Evolutionary conservation across 768 basidiomycete genomes (phyloP).

Genomic region (Boletus coccyginus): DNA sequence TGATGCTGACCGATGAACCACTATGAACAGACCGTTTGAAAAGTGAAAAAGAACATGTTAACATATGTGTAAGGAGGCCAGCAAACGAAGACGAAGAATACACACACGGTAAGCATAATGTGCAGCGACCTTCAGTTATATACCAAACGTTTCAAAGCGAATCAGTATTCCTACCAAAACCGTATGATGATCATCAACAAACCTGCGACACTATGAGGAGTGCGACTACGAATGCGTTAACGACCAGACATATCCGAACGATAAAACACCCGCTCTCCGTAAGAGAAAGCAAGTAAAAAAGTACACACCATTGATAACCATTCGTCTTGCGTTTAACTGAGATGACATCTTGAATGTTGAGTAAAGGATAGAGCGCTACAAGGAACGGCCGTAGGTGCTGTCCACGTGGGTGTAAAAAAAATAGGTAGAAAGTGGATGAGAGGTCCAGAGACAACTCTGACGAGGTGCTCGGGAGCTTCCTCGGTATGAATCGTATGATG

Average conservation of each 20-base stretch:
- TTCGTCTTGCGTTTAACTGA: conserved; percentile 40
- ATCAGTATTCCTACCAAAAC: neutral
- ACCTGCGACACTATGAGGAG: conserved; percentile 53
- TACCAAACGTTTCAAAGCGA: neutral
- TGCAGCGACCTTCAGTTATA: conserved; percentile 59
- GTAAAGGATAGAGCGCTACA: neutral
- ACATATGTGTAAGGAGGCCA: neutral
- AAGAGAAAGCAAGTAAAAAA: neutral
- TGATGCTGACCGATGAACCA: conserved; percentile 59
- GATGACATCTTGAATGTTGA: conserved; percentile 16
- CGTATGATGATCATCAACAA: conserved; percentile 15
- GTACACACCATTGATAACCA: conserved; percentile 43
- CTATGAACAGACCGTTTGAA: conserved; percentile 33
- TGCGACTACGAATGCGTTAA: conserved; percentile 40
- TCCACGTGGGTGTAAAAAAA: neutral
- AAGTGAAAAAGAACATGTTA: neutral
- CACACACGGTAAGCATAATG: conserved; percentile 74
- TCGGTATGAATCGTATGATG: neutral
- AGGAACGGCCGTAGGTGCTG: neutral
- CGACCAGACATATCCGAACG: neutral
- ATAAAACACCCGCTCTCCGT: neutral
- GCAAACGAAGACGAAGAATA: conserved; percentile 4
- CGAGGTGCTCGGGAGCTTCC: neutral
- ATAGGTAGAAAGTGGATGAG: neutral
- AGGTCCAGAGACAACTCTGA: neutral